These are phyloP conservation scores for Isatis lusitanica DNA, from an alignment of 441 rosid species.

Conservation along the genomic window DNA sequence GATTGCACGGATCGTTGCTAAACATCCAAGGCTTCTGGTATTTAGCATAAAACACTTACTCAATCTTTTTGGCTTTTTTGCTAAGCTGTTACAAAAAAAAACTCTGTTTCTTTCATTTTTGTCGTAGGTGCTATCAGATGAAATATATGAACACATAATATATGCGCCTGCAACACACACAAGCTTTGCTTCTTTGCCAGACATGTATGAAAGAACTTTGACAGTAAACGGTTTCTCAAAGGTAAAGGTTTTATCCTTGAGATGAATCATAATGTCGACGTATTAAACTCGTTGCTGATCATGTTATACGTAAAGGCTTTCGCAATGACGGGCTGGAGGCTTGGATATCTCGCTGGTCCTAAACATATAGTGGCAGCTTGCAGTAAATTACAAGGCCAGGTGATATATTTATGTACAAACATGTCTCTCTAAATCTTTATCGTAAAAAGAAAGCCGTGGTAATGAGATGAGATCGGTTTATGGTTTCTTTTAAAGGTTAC, in stretches of 20 bases:
- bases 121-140: slow-evolving; percentile 87
- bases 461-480: background rate
- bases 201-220: slow-evolving; percentile 93
- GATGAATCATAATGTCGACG: background rate
- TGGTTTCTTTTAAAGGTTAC: slow-evolving; percentile 45
- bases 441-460: background rate
- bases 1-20: slow-evolving; percentile 80
- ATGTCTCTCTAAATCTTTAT: background rate
- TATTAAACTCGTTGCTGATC: background rate
- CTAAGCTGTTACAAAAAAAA: background rate
- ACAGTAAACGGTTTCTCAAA: slow-evolving; percentile 96
- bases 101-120: background rate
- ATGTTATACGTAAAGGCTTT: slow-evolving; percentile 63
- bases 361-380: slow-evolving; percentile 87
- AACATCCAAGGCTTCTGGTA: slow-evolving; percentile 97
- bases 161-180: slow-evolving; percentile 88
- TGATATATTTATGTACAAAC: slow-evolving; percentile 25
- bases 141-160: slow-evolving; percentile 92
- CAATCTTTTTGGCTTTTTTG: background rate
- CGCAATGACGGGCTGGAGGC: slow-evolving; percentile 99
- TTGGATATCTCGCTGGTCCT: slow-evolving; percentile 95
- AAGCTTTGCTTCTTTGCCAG: slow-evolving; percentile 94
- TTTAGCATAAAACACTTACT: background rate
- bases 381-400: slow-evolving; percentile 97
- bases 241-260: slow-evolving; percentile 43